These are phyloP conservation scores for Hyphodiscus sp. DNA, from an alignment of 2,329 filamentous ascomycete species.

Conservation along the genomic window DNA sequence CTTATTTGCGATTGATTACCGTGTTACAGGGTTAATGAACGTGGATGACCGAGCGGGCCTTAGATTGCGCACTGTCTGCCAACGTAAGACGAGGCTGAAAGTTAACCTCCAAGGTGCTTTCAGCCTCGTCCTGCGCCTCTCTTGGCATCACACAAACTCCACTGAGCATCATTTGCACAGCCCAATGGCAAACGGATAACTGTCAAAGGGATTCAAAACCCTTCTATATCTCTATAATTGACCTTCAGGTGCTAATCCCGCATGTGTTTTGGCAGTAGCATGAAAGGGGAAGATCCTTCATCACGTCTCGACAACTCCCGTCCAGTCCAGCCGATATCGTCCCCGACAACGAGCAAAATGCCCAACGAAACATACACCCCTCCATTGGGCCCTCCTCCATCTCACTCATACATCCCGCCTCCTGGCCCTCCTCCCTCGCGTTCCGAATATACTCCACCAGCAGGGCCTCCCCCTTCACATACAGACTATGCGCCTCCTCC, in stretches of 20 bases:
- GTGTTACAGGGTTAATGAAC: too few relatives aligned
- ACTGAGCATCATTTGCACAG: not conserved
- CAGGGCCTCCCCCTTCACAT: constrained; percentile 14
- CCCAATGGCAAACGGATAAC: constrained; percentile 28
- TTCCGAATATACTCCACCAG: constrained; percentile 9
- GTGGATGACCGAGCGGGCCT: too few relatives aligned
- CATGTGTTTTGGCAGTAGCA: constrained; percentile 26
- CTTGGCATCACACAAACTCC: not conserved
- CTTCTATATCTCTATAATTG: not conserved
- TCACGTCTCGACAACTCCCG: constrained; percentile 17
- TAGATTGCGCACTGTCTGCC: too few relatives aligned
- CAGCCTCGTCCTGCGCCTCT: not conserved
- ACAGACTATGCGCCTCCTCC: constrained; percentile 33
- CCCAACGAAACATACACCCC: constrained; percentile 19
- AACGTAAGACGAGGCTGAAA: not conserved
- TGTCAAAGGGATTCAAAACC: not conserved
- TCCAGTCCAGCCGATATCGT: constrained; percentile 16
- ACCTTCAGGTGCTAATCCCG: not conserved
- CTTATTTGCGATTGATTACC: too few relatives aligned
- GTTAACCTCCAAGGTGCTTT: not conserved
- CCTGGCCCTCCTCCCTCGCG: constrained; percentile 28
- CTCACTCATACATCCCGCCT: constrained; percentile 31
- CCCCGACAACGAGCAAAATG: constrained; percentile 20
- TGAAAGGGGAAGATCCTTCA: constrained; percentile 20
- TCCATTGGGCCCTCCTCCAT: constrained; percentile 24